Base-by-base conservation (phyloP, 139 green algal species). In the Coccomyxa sp. region DNA sequence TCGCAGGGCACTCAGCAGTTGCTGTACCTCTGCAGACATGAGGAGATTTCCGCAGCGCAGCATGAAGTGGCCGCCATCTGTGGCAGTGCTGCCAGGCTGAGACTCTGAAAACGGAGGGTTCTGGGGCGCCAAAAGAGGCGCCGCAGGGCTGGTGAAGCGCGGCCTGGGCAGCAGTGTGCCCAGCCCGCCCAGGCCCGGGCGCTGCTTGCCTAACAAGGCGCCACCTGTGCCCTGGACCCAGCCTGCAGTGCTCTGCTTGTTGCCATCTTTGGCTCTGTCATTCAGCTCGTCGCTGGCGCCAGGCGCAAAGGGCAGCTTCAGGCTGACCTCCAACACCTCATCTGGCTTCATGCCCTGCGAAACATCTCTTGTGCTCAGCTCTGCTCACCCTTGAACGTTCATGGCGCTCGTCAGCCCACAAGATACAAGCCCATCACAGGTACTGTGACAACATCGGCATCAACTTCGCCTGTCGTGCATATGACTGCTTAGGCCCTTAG, bases 261-360 rank as follows among this genome's bases (percentile, higher is more conserved):
- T n/a, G n/a, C n/a, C n/a, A n/a, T n/a, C n/a, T n/a, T n/a, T n/a
- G n/a, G n/a, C n/a, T n/a, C n/a, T n/a, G n/a, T n/a, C n/a, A n/a
- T n/a, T n/a, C n/a, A n/a, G n/a, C n/a, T n/a, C n/a, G n/a, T 1
- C 50, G 50, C 50, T 64, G 18, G 50, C 22, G 50, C 50, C 50
- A 16, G 69, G 69, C 35, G 69, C 34, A 50, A 87, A 55, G 12
- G 88, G 86, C 74, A 94, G 74, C 6, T 86, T 83, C 27, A 96
- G 75, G 75, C 94, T 84, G 16, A 96, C 55, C 40, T 95, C 88
- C 39, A 97, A 55, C 37, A 85, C 70, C 73, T 95, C 91, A 74
- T 92, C 86, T 36, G 83, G 27, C 8, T 86, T 44, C 33, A 70
- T 44, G 6, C 89, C 82, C 77, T 83, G 81, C 40, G 75, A n/a